Evolutionary conservation across 768 basidiomycete species (phyloP).

Genomic region (Peribolospora kevripleyi): DNA sequence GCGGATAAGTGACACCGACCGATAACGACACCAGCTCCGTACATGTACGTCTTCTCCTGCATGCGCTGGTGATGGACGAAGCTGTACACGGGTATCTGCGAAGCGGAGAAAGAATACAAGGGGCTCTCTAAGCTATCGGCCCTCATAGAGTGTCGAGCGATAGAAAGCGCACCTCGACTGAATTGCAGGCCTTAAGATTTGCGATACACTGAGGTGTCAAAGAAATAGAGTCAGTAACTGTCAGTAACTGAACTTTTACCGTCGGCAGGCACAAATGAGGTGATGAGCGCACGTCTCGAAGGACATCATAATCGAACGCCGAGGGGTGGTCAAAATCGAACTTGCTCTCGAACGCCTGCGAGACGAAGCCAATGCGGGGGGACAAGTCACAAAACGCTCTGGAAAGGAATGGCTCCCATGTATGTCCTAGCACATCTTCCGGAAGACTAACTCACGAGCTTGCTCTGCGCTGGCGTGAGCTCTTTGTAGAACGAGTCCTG

Average conservation of each 20-base stretch:
- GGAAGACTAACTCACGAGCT: conserved; percentile 19
- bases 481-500: conserved; percentile 86
- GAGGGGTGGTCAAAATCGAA: conserved; percentile 81
- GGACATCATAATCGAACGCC: conserved; percentile 71
- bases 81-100: conserved; percentile 82
- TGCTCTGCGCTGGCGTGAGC: conserved; percentile 53
- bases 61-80: conserved; percentile 71
- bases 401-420: neutral
- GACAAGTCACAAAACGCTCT: conserved; percentile 1
- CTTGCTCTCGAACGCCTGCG: conserved; percentile 12
- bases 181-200: conserved; percentile 56
- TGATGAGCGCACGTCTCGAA: conserved; percentile 28
- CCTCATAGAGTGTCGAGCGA: neutral
- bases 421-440: neutral
- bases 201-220: conserved; percentile 37
- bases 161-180: conserved; percentile 23
- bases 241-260: neutral
- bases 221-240: neutral
- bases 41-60: conserved; percentile 27
- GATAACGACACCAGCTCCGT: conserved; percentile 10
- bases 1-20: neutral
- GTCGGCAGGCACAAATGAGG: conserved; percentile 13
- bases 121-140: neutral
- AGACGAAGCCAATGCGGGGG: neutral
- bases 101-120: conserved; percentile 9